Base-by-base conservation (phyloP, 179 eudicot genomes). In the Amaranthus tricolor region DNA sequence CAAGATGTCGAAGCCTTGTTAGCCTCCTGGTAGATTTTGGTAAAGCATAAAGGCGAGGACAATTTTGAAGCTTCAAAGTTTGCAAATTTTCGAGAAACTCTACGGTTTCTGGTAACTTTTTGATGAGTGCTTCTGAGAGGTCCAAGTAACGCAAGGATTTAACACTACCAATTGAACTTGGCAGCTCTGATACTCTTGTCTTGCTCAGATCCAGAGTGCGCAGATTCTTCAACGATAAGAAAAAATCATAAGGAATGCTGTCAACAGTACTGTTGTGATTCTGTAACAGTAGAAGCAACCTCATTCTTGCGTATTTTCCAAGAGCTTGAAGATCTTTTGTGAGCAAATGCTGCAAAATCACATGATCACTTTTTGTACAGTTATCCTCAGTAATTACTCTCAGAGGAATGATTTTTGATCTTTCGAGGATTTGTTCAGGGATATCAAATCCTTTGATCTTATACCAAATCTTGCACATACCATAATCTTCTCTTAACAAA, bases 21-120 rank as follows among this genome's bases (percentile, higher is more conserved):
- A 74, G 31, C 70, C 21, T 64, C 62, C 19, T 43, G 9, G 40
- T 62, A 4, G 50, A 50, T 74, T 74, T 74, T 50, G 77, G 77
- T 52, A 74, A 52, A 12, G 69, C 62, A n/a, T 52, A 10, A 0
- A 74, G 61, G 51, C 54, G 70, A 24, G 52, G 50, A 54, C 77
- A 74, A 9, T 64, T 74, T n/a, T 44, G 70, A 51, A 74, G 70
- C 49, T 74, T 74, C 62, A 74, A 40, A 9, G 62, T 74, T 17
- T 74, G 77, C 50, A 74, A 44, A 31, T 63, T 53, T 24, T 21
- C n/a, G 43, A 74, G 77, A 19, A 4, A 43, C 62, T 63, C 70
- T 10, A 64, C 40, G 62, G 70, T 74, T 63, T 64, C 70, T 63
- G 73, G 62, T 24, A 55, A 43, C 44, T 62, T 21, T 17, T 16